Conservation (phyloP, 2,329 filamentous ascomycete species). For the Penicillium vulpinum region DNA sequence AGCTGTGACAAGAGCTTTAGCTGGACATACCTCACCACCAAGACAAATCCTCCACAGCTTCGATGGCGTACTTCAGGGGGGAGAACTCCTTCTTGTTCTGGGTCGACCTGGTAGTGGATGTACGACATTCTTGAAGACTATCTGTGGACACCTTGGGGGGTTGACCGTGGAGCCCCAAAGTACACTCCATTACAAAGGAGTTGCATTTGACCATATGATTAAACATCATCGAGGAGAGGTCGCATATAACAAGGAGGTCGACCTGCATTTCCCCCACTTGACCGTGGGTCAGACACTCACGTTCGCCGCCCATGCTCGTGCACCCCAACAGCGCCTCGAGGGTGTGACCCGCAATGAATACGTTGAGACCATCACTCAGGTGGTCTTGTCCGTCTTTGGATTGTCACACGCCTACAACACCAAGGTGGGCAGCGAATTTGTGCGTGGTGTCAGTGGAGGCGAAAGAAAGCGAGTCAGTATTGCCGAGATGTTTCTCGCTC, state of each 20-base stretch:
- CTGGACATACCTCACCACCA: slow-evolving; percentile 34
- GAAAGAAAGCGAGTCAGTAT: slow-evolving; percentile 61
- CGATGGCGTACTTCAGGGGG: slow-evolving; percentile 33
- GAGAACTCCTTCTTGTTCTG: slow-evolving; percentile 53
- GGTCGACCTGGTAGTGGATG: slow-evolving; percentile 53
- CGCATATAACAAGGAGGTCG: slow-evolving; percentile 12
- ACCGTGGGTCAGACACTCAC: slow-evolving; percentile 72
- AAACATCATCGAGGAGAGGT: slow-evolving; percentile 13
- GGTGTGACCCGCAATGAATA: slow-evolving; percentile 34
- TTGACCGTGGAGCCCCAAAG: slow-evolving; percentile 3
- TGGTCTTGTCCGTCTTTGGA: slow-evolving; percentile 42
- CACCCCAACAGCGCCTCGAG: slow-evolving; percentile 30
- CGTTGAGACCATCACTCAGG: slow-evolving; percentile 42
- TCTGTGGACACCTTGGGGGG: slow-evolving; percentile 44
- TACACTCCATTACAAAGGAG: slow-evolving; percentile 11
- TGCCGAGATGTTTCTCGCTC: slow-evolving; percentile 50
- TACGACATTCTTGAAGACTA: slow-evolving; percentile 55
- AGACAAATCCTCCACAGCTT: slow-evolving; percentile 23
- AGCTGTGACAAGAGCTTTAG: slow-evolving; percentile 6
- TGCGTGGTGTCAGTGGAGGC: slow-evolving; percentile 60
- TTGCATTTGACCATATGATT: slow-evolving; percentile 5
- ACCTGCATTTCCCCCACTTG: slow-evolving; percentile 59
- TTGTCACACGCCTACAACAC: slow-evolving; percentile 49
- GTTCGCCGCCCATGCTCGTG: slow-evolving; percentile 67
- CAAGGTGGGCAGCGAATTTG: slow-evolving; percentile 51